phyloP scores from a whole-genome alignment of 257 asterid genomes.

The Ajuga chamaepitys region DNA sequence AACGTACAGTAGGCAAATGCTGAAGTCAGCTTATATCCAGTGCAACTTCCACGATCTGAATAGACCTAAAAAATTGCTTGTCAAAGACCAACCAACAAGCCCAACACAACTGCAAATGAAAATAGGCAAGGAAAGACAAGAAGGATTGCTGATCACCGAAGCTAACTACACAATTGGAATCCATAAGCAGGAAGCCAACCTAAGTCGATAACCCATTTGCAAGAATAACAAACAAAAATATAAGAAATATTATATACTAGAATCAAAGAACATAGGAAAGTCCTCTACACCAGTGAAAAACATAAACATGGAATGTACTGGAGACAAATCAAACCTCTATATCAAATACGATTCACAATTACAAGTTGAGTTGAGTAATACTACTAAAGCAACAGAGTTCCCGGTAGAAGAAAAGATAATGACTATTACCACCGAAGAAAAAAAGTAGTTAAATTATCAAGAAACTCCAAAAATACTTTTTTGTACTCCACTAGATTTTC shows the following conservation, averaged over 20 bases:
- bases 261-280: background rate
- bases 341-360: background rate
- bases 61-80: slow-evolving; percentile 97
- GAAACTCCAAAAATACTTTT: background rate
- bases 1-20: slow-evolving; percentile 64
- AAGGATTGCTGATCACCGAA: slow-evolving; percentile 92
- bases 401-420: too few species aligned
- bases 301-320: background rate
- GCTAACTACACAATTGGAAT: slow-evolving; percentile 95
- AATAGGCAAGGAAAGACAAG: slow-evolving; percentile 96
- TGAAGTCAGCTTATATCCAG: slow-evolving; percentile 75
- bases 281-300: background rate
- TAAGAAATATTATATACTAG: slow-evolving; percentile 1
- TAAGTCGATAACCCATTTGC: slow-evolving; percentile 87
- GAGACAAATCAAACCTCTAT: background rate
- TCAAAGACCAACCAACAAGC: slow-evolving; percentile 89
- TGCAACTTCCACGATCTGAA: slow-evolving; percentile 99
- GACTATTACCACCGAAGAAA: too few species aligned
- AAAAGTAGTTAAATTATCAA: too few species aligned
- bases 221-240: slow-evolving; percentile 12
- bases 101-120: slow-evolving; percentile 94
- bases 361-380: background rate
- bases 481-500: background rate
- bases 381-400: too few species aligned
- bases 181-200: slow-evolving; percentile 84